A percentile compares a stretch with the other conserved stretches of the same genome.
Evolutionary conservation across 306 rosid genomes (phyloP).

Genomic region (Citrullus amarus): DNA sequence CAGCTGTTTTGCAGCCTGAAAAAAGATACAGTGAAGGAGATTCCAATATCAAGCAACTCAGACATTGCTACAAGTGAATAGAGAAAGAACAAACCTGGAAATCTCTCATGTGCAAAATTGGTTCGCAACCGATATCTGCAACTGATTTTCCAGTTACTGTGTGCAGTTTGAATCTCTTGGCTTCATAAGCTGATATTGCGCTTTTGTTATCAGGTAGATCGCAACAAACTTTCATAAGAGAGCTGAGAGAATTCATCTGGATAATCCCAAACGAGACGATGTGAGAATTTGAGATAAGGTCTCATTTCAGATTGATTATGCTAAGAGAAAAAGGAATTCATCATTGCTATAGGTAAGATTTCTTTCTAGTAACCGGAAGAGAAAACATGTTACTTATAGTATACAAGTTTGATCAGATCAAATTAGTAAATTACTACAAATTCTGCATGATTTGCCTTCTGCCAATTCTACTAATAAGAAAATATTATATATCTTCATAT

Average conservation of each 20-base stretch:
- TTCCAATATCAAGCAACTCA: background rate
- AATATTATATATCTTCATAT: background rate
- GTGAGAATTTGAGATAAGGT: constrained; percentile 14
- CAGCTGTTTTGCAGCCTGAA: constrained; percentile 68
- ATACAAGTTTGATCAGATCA: background rate
- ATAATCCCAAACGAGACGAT: constrained; percentile 5
- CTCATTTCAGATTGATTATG: background rate
- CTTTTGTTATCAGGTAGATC: constrained; percentile 41
- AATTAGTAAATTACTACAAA: background rate
- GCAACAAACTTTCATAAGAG: constrained; percentile 71
- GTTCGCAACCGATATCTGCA: constrained; percentile 94
- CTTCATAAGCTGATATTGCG: constrained; percentile 41
- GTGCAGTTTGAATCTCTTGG: constrained; percentile 53
- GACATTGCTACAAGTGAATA: background rate
- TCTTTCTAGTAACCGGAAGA: background rate
- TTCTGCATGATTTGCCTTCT: background rate
- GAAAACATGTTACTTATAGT: background rate
- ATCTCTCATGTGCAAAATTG: constrained; percentile 92
- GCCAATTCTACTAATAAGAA: background rate
- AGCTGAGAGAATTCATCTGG: constrained; percentile 90
- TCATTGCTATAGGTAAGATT: background rate
- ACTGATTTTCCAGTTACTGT: constrained; percentile 81
- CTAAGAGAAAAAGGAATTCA: background rate
- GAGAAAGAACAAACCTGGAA: constrained; percentile 56
- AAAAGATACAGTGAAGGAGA: constrained; percentile 9